Base-by-base conservation (phyloP, 192 early-diverging fungal genomes). In the Gaertneriomyces sp. region DNA sequence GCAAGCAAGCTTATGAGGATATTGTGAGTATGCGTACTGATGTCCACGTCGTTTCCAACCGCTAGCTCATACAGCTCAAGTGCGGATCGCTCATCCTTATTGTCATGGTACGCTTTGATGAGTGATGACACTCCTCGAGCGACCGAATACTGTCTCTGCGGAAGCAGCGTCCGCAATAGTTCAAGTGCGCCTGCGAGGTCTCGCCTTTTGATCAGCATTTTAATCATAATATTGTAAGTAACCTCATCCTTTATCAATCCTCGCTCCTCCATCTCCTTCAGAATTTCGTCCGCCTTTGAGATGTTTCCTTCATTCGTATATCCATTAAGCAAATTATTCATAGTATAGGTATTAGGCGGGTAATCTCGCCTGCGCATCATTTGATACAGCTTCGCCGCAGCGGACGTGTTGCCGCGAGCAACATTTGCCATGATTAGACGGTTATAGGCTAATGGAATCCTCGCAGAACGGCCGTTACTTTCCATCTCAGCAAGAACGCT, bases 331-430 rank as follows among this genome's bases (percentile, higher is more conserved):
- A 51, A 6, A 20, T 17, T 51, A 20, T 51, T 51, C n/a, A 51
- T 17, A n/a, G 49, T 51, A 6, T n/a, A 51, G n/a, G 20, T 5
- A 51, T 51, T 51, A 20, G 49, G 49, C 49, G n/a, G n/a, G n/a
- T 17, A n/a, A 0, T 51, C 49, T 20, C 6, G n/a, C 49, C n/a
- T 17, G 49, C n/a, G 49, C 49, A 51, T 51, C 49, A 51, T 17
- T 20, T 20, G 49, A 20, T 51, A 51, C 49, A 51, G n/a, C 20
- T 51, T 51, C 6, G 49, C n/a, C 49, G 49, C 49, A 51, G n/a
- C 20, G 4, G n/a, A n/a, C 4, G 20, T 51, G 49, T 20, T 51
- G 49, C 49, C 49, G n/a, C n/a, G n/a, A 20, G 49, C 4, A n/a
- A 51, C 49, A 51, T 51, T 5, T 51, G n/a, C 49, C 20, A 20